phyloP scores from a whole-genome alignment of 2,329 filamentous ascomycete species.

The Teratosphaeria epicoccoides region DNA sequence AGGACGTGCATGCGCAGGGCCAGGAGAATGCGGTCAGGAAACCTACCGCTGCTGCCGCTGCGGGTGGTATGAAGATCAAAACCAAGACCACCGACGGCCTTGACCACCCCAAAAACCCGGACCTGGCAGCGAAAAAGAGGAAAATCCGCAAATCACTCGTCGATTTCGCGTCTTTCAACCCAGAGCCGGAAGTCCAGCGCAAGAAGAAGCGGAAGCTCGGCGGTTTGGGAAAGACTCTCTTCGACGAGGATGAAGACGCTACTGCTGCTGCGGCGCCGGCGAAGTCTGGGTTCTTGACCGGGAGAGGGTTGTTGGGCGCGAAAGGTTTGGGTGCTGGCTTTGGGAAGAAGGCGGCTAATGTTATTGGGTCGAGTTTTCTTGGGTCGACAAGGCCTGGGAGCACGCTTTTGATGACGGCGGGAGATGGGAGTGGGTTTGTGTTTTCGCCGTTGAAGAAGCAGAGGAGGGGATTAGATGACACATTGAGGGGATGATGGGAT shows the following conservation, averaged over 20 bases:
- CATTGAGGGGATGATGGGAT: conserved; percentile 16
- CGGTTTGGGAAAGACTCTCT: conserved; percentile 28
- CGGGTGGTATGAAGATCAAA: conserved; percentile 28
- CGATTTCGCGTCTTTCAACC: conserved; percentile 30
- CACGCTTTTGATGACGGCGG: conserved; percentile 19
- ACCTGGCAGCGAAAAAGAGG: conserved; percentile 21
- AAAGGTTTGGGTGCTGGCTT: conserved; percentile 24
- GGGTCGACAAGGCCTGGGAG: conserved; percentile 15
- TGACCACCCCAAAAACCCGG: conserved; percentile 5
- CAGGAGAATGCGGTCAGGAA: conserved; percentile 26
- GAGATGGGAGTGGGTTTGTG: conserved; percentile 27
- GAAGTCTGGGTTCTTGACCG: conserved; percentile 7
- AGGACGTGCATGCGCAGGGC: conserved; percentile 25
- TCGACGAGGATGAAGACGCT: conserved; percentile 30
- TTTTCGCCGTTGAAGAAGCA: conserved; percentile 29
- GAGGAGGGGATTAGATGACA: conserved; percentile 23
- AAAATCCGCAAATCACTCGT: conserved; percentile 36
- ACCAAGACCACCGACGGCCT: conserved; percentile 26
- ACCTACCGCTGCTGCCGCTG: neutral
- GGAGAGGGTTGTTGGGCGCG: conserved; percentile 21
- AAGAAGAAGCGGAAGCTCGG: conserved; percentile 29
- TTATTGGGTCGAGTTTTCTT: conserved; percentile 15
- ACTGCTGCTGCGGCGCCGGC: conserved; percentile 1
- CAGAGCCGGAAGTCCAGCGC: conserved; percentile 18
- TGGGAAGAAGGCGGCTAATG: conserved; percentile 19